phyloP scores from a whole-genome alignment of 2,329 filamentous ascomycete genomes.

The Cladosporium sp. region DNA sequence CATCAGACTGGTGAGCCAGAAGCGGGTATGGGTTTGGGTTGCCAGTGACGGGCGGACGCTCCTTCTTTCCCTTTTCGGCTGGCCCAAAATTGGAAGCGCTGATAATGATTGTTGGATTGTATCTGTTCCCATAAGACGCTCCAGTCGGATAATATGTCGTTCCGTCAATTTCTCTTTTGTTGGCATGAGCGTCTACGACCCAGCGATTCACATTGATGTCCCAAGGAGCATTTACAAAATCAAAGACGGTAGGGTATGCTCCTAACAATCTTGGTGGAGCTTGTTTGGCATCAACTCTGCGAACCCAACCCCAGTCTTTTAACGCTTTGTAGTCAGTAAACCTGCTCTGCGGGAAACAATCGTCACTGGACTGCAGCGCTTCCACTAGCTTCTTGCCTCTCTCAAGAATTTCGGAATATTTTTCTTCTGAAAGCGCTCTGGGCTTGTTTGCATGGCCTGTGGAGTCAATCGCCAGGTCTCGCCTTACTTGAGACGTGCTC shows the following conservation, averaged over 20 bases:
- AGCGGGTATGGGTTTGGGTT: slow-evolving; percentile 4
- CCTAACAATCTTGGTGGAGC: not conserved
- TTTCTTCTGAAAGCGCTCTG: not conserved
- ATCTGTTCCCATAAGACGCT: not conserved
- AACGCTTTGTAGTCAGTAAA: not conserved
- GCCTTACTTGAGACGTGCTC: too few species aligned
- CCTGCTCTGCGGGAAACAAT: not conserved
- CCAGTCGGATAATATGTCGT: slow-evolving; percentile 1
- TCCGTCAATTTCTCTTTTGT: not conserved
- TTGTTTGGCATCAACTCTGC: not conserved
- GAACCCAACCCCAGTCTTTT: not conserved
- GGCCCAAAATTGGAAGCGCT: slow-evolving; percentile 4
- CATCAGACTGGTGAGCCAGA: slow-evolving; percentile 15
- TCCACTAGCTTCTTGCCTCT: not conserved
- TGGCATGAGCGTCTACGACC: not conserved
- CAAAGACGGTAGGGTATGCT: not conserved
- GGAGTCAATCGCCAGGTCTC: too few species aligned
- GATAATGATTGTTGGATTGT: not conserved
- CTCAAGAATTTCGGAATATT: not conserved
- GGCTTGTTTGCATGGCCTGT: too few species aligned
- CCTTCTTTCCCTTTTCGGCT: not conserved
- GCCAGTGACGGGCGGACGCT: slow-evolving; percentile 8
- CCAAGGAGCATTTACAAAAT: not conserved
- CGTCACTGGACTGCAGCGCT: not conserved
- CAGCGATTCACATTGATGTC: not conserved